Conservation (phyloP, 495 filamentous ascomycete genomes). For the Jackrogersella minutella region DNA sequence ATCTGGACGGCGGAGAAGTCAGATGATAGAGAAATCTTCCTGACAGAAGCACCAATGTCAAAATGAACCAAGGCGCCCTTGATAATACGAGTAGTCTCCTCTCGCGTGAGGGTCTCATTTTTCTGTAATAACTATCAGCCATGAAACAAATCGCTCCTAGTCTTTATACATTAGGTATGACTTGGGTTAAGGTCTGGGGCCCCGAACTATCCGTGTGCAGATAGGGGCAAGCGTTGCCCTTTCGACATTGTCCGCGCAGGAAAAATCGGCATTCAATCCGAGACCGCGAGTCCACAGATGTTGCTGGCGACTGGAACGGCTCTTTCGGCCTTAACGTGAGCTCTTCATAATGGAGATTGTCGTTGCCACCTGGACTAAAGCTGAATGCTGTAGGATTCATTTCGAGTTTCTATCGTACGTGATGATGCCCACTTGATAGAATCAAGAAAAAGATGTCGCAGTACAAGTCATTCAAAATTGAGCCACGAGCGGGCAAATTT, state of each 20-base stretch:
- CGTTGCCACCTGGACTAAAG: neutral
- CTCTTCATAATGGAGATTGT: neutral
- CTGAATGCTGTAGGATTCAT: constrained; percentile 18
- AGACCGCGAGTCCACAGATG: neutral
- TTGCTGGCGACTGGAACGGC: neutral
- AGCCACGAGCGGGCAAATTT: neutral
- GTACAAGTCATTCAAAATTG: no score
- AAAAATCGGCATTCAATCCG: constrained; percentile 8
- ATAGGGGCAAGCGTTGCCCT: constrained; percentile 7
- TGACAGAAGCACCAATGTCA: constrained; percentile 38
- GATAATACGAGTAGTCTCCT: constrained; percentile 21
- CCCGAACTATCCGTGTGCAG: neutral
- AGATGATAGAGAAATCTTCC: constrained; percentile 32
- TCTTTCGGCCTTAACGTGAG: neutral
- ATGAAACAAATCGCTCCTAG: neutral
- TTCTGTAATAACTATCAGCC: constrained; percentile 6
- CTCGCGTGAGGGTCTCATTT: neutral
- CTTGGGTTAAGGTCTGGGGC: neutral
- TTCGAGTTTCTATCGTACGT: no score
- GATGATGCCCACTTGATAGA: no score
- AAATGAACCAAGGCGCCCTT: constrained; percentile 42
- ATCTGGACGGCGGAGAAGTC: constrained; percentile 47
- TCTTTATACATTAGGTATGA: neutral
- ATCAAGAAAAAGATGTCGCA: no score
- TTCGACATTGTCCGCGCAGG: constrained; percentile 2